Evolutionary conservation across 129 eudicot species (phyloP).

Genomic region (Escallonia rubra): DNA sequence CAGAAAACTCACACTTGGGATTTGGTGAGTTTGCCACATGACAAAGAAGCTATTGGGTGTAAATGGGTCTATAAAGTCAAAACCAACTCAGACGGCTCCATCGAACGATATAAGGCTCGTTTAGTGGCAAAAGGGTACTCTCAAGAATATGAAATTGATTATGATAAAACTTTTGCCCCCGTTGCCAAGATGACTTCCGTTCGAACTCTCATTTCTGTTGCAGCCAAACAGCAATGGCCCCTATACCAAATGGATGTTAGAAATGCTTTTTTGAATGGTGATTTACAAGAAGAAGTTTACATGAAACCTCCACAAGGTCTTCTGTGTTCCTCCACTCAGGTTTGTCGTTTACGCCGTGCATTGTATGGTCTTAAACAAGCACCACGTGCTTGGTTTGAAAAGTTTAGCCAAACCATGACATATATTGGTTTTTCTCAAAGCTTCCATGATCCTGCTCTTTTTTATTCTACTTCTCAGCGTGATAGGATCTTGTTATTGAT

Average conservation of each 20-base stretch:
- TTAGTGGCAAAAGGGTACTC: neutral
- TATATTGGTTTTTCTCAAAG: neutral
- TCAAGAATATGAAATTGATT: conserved; percentile 4
- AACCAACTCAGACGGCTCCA: neutral
- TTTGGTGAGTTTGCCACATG: neutral
- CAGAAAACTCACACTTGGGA: neutral
- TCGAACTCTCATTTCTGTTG: neutral
- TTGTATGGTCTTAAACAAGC: neutral
- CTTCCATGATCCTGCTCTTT: neutral
- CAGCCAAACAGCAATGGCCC: neutral
- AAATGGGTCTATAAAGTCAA: neutral
- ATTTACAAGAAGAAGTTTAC: neutral
- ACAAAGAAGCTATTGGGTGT: neutral
- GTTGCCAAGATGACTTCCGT: neutral
- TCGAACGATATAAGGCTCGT: neutral
- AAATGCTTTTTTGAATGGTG: neutral
- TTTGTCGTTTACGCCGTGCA: neutral
- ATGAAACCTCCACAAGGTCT: neutral
- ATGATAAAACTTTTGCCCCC: neutral
- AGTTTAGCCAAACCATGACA: neutral
- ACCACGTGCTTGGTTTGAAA: neutral
- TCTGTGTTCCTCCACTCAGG: neutral
- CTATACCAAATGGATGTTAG: neutral
- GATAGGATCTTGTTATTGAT: neutral
- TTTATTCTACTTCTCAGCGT: neutral